phyloP scores from a whole-genome alignment of 2,329 filamentous ascomycete species.

The Sporothrix phasma region DNA sequence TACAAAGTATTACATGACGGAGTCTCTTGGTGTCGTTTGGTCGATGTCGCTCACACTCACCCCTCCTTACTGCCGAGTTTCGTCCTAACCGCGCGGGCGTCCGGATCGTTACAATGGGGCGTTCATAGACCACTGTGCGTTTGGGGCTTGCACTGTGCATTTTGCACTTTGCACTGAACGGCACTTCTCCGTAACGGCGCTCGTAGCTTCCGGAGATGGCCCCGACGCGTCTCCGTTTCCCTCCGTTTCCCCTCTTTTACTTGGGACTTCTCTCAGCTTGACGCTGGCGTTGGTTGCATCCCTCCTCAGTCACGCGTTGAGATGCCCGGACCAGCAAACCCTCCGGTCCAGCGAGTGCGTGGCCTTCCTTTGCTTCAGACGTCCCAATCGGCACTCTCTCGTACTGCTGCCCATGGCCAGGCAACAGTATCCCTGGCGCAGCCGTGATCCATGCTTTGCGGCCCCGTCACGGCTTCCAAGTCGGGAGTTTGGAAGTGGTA shows the following conservation, averaged over 20 bases:
- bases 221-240: not conserved
- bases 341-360: not conserved
- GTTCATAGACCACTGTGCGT: too few relatives aligned
- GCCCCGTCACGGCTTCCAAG: too few relatives aligned
- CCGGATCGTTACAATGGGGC: too few relatives aligned
- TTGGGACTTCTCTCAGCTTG: not conserved
- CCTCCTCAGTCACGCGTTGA: slow-evolving; percentile 5
- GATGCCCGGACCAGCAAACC: not conserved
- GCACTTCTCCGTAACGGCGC: not conserved
- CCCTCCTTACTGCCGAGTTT: not conserved
- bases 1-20: too few relatives aligned
- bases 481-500: too few relatives aligned
- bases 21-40: too few relatives aligned
- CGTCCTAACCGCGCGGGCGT: not conserved
- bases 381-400: too few relatives aligned
- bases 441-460: too few relatives aligned
- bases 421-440: too few relatives aligned
- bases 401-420: too few relatives aligned
- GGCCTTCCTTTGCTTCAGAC: not conserved
- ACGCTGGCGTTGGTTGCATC: slow-evolving; percentile 13
- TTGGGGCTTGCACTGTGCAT: not conserved
- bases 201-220: not conserved
- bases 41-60: not conserved
- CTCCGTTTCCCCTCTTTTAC: not conserved
- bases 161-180: not conserved